Evolutionary conservation across 2,329 filamentous ascomycete species (phyloP), one percentile per base, ranked within the genome.

Genomic region (Ascochyta rabiei): DNA sequence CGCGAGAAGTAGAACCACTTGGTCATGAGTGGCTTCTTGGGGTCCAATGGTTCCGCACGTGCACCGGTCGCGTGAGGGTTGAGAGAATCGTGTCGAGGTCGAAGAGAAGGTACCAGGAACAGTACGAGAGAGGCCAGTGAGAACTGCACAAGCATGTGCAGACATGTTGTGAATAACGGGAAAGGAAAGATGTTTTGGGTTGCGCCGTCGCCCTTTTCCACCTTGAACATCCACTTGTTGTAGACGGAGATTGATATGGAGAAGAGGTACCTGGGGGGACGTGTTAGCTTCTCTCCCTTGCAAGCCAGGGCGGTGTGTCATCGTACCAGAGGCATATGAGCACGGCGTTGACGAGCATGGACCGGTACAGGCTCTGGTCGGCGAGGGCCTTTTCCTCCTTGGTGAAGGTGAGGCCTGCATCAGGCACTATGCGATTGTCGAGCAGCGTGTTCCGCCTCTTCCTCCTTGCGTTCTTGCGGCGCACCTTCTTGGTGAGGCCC

Each of bases 211-310:
- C 62, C 71, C 48, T 67, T 69, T 18, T 74, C 72, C 45, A 89
- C 84, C 58, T 88, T 84, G 78, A 99, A 98, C 93, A 99, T 98
- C 95, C 95, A 98, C 80, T 97, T 98, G 83, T 99, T 99, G 82
- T 98, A 99, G 89, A 75, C 70, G 38, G 72, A 75, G 38, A 75
- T 96, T 44, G 90, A 91, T 62, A 98, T 84, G 16, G 93, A 97
- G 76, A 98, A 98, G 34, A 92, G 79, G 72, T 90, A 86, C 78
- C 77, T 79, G 58, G 26, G 24, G 5, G 21, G n/a, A n/a, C 9
- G 4, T 53, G 52, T 70, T 53, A 68, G 67, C 42, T 44, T 8
- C 26, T 16, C 7, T 23, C 7, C 19, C 15, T n/a, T 24, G 28
- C 24, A 13, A 21, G 38, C 31, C 7, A 10, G 18, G 2, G 23